phyloP scores from a whole-genome alignment of 2,329 filamentous ascomycete genomes.

The Monosporascus sp. region DNA sequence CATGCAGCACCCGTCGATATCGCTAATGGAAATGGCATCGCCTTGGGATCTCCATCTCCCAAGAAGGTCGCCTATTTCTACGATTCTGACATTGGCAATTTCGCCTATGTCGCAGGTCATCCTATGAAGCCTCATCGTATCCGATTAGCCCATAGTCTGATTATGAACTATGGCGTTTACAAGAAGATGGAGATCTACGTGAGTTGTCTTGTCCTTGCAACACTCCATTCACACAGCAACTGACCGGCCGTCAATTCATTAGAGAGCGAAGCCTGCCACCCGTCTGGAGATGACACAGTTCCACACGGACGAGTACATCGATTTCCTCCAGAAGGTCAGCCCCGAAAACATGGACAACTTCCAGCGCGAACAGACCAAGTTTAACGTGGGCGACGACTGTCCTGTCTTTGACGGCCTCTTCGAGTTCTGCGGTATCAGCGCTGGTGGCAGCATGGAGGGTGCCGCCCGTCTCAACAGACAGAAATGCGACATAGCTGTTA shows the following conservation, averaged over 20 bases:
- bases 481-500: conserved; percentile 95
- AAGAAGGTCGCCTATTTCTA: conserved; percentile 98
- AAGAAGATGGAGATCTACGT: conserved; percentile 96
- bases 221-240: conserved; percentile 18
- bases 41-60: conserved; percentile 37
- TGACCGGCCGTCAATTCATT: conserved; percentile 43
- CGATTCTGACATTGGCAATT: conserved; percentile 96
- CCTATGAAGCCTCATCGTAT: conserved; percentile 99
- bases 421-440: conserved; percentile 92
- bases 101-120: conserved; percentile 93
- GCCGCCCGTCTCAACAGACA: conserved; percentile 83
- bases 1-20: conserved; percentile 46
- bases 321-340: conserved; percentile 90
- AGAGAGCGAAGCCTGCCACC: conserved; percentile 82
- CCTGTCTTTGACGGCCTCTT: conserved; percentile 98
- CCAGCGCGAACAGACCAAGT: conserved; percentile 83
- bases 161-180: conserved; percentile 94
- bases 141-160: conserved; percentile 88
- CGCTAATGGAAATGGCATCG: conserved; percentile 46
- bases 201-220: conserved; percentile 39
- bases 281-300: conserved; percentile 90
- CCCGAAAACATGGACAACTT: conserved; percentile 98
- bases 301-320: conserved; percentile 91
- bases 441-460: conserved; percentile 89
- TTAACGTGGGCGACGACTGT: conserved; percentile 95